Percentiles rank a stretch among this genome's conserved stretches.
Evolutionary conservation across 306 rosid genomes (phyloP).

Genomic region (Lithocarpus polystachyus): DNA sequence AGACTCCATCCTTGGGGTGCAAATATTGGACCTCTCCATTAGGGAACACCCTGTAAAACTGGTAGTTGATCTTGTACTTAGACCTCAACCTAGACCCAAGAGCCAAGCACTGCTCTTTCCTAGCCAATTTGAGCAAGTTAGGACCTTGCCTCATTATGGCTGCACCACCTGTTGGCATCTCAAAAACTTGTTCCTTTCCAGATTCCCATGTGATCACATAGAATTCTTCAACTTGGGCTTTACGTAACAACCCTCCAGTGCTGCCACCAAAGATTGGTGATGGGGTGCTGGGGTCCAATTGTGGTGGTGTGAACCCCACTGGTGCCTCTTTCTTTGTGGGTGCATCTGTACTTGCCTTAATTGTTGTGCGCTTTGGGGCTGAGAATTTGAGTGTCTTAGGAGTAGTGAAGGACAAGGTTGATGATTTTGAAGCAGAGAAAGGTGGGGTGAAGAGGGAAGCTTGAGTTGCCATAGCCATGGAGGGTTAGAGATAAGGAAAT

Average conservation of each 20-base stretch:
- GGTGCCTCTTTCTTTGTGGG: constrained; percentile 54
- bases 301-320: constrained; percentile 87
- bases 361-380: constrained; percentile 15
- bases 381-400: constrained; percentile 48
- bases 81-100: constrained; percentile 91
- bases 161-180: constrained; percentile 99
- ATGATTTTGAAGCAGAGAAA: constrained; percentile 31
- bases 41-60: constrained; percentile 97
- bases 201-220: constrained; percentile 95
- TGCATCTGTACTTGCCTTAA: constrained; percentile 35
- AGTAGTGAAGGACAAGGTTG: constrained; percentile 45
- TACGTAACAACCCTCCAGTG: constrained; percentile 85
- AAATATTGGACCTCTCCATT: constrained; percentile 93
- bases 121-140: constrained; percentile 75
- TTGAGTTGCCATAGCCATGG: constrained; percentile 86
- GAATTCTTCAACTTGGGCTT: constrained; percentile 96
- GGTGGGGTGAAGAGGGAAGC: constrained; percentile 79
- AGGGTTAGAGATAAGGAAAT: neutral
- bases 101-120: constrained; percentile 98
- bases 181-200: constrained; percentile 90
- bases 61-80: constrained; percentile 95
- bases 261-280: constrained; percentile 94
- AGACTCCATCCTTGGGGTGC: constrained; percentile 97
- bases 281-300: constrained; percentile 87
- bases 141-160: constrained; percentile 97